Conservation (phyloP, 2,329 filamentous ascomycete species). For the Colletotrichum sp. region DNA sequence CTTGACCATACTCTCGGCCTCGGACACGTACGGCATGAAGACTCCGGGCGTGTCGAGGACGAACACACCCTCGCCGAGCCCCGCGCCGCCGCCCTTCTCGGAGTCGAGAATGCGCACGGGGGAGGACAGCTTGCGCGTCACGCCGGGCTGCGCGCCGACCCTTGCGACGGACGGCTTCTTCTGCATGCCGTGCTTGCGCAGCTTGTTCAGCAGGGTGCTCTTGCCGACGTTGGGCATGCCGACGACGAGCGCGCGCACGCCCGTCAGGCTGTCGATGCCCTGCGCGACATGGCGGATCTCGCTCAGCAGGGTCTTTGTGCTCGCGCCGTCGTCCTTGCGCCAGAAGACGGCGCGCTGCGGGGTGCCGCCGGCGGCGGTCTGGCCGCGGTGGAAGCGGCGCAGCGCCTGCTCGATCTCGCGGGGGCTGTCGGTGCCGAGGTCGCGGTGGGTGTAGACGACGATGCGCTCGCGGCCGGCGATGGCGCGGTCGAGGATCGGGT, state of each 20-base stretch:
- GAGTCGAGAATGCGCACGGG: conserved; percentile 76
- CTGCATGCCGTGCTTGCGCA: conserved; percentile 72
- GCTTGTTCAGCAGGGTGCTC: conserved; percentile 87
- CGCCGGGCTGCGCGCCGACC: conserved; percentile 86
- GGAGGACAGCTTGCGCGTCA: conserved; percentile 84
- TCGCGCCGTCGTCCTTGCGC: conserved; percentile 37
- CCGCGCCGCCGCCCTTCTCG: neutral
- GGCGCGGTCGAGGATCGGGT: conserved; percentile 84
- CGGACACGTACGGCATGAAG: conserved; percentile 88
- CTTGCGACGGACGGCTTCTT: conserved; percentile 69
- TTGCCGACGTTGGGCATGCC: conserved; percentile 99
- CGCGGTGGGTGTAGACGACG: conserved; percentile 90
- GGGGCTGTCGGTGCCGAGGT: conserved; percentile 62
- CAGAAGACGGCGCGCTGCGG: conserved; percentile 46
- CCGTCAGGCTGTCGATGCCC: conserved; percentile 66
- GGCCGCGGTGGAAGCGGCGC: conserved; percentile 35
- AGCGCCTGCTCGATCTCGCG: conserved; percentile 26
- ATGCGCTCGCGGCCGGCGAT: conserved; percentile 76
- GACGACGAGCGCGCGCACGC: conserved; percentile 85
- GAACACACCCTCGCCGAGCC: conserved; percentile 70
- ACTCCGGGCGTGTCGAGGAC: conserved; percentile 93
- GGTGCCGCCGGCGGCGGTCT: neutral
- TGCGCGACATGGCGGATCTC: conserved; percentile 36
- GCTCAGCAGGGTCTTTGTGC: conserved; percentile 43
- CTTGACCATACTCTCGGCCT: conserved; percentile 91